These are phyloP conservation scores for Calonectria crousiana DNA, from an alignment of 2,329 filamentous ascomycete species.

Conservation along the genomic window DNA sequence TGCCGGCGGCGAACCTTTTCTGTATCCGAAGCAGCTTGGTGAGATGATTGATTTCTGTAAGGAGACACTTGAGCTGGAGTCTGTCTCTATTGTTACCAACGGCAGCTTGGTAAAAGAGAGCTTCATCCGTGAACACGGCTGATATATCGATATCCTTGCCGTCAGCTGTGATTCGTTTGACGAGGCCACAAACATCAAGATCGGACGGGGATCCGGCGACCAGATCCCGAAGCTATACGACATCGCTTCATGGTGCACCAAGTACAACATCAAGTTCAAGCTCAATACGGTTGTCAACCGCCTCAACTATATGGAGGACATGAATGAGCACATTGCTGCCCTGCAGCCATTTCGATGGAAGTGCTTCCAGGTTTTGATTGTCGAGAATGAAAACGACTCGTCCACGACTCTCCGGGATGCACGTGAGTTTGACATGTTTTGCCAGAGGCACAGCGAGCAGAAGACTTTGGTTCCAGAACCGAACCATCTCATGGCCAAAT, in stretches of 20 bases:
- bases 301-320: conserved; percentile 66
- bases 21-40: background rate
- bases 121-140: background rate
- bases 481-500: background rate
- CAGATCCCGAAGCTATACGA: background rate
- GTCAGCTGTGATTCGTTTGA: background rate
- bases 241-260: conserved; percentile 62
- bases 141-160: background rate
- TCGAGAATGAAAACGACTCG: background rate
- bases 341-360: background rate
- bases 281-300: conserved; percentile 67
- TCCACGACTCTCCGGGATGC: background rate
- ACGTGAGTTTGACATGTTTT: background rate
- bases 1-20: background rate
- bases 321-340: conserved; percentile 50
- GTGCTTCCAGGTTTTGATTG: background rate
- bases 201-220: background rate
- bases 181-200: background rate
- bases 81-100: background rate
- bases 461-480: background rate
- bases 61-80: background rate
- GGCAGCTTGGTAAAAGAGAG: background rate
- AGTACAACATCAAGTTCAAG: conserved; percentile 68
- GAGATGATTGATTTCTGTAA: background rate
- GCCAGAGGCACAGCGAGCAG: background rate